phyloP scores from a whole-genome alignment of 805 yeast species.

The Isabelozyma pseudorhagii region DNA sequence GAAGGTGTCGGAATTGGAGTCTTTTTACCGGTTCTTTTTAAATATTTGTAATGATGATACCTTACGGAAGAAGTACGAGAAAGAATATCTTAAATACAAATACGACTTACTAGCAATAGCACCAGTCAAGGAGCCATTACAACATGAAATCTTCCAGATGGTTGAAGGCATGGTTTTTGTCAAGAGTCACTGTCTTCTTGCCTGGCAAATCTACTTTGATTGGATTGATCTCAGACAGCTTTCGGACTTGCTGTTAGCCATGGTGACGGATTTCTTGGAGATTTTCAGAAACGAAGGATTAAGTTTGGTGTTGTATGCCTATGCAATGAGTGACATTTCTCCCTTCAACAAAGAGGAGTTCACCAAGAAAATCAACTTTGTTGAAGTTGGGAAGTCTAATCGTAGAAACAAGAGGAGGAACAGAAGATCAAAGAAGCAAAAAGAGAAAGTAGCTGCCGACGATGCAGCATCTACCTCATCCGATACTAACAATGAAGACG shows the following conservation, averaged over 20 bases:
- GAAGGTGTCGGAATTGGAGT: constrained; percentile 48
- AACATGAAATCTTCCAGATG: constrained; percentile 48
- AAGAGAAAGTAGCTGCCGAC: neutral
- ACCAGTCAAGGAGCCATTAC: constrained; percentile 46
- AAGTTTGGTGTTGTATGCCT: constrained; percentile 61
- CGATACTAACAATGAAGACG: constrained; percentile 10
- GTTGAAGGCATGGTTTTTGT: constrained; percentile 73
- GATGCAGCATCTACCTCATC: constrained; percentile 1
- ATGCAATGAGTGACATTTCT: constrained; percentile 64
- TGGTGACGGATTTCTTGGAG: constrained; percentile 50
- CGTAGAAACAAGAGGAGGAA: constrained; percentile 9
- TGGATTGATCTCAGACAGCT: constrained; percentile 61
- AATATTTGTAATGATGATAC: constrained; percentile 60
- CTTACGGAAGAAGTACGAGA: constrained; percentile 57
- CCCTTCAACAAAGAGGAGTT: constrained; percentile 45
- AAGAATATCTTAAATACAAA: constrained; percentile 53
- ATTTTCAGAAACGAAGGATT: constrained; percentile 61
- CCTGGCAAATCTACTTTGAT: constrained; percentile 75
- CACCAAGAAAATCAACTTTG: constrained; percentile 11
- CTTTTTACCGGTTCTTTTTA: constrained; percentile 53
- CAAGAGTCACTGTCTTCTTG: constrained; percentile 54
- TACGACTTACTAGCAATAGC: constrained; percentile 51
- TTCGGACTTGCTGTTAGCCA: constrained; percentile 41
- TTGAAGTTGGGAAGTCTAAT: neutral
- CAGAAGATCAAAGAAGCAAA: constrained; percentile 4